phyloP scores from a whole-genome alignment of 1,284 basidiomycete genomes.

The Fomes fomentarius region DNA sequence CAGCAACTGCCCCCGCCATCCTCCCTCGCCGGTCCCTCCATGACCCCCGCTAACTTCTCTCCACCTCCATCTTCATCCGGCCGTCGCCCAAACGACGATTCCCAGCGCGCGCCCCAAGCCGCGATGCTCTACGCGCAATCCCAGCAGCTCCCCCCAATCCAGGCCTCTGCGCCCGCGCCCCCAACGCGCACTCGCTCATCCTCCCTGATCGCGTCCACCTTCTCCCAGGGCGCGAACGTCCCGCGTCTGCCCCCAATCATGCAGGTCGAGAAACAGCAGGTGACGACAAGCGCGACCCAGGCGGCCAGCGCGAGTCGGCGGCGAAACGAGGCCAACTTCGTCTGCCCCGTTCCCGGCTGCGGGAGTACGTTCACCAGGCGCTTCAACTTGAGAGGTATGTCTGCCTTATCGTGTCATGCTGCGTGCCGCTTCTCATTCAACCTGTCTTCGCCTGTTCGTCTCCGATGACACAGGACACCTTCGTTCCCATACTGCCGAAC shows the following conservation, averaged over 20 bases:
- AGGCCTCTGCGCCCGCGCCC: conserved; percentile 15
- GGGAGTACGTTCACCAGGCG: conserved; percentile 92
- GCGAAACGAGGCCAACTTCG: conserved; percentile 89
- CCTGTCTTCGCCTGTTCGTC: conserved; percentile 10
- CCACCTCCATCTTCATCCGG: conserved; percentile 8
- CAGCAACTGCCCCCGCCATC: conserved; percentile 19
- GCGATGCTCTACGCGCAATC: conserved; percentile 31
- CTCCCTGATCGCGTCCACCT: conserved; percentile 17
- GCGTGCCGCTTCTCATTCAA: conserved; percentile 13
- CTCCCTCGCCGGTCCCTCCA: conserved; percentile 25
- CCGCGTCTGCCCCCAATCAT: conserved; percentile 79
- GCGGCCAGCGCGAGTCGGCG: conserved; percentile 88
- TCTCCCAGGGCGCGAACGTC: conserved; percentile 42
- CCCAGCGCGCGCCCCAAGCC: conserved; percentile 30
- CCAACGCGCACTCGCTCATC: conserved; percentile 17
- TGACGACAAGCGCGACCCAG: conserved; percentile 94
- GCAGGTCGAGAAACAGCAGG: conserved; percentile 90
- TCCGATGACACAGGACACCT: conserved; percentile 70
- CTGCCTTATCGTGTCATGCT: conserved; percentile 6
- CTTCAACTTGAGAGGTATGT: conserved; percentile 80
- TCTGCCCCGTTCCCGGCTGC: conserved; percentile 94
- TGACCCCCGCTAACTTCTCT: conserved; percentile 7
- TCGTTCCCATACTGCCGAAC: conserved; percentile 94
- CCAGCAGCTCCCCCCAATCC: conserved; percentile 25
- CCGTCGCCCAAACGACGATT: conserved; percentile 26